Percentiles rank a stretch among this genome's conserved stretches.
Evolutionary conservation across 805 yeast genomes (phyloP).

Genomic region (Nakazawaea ernobii): DNA sequence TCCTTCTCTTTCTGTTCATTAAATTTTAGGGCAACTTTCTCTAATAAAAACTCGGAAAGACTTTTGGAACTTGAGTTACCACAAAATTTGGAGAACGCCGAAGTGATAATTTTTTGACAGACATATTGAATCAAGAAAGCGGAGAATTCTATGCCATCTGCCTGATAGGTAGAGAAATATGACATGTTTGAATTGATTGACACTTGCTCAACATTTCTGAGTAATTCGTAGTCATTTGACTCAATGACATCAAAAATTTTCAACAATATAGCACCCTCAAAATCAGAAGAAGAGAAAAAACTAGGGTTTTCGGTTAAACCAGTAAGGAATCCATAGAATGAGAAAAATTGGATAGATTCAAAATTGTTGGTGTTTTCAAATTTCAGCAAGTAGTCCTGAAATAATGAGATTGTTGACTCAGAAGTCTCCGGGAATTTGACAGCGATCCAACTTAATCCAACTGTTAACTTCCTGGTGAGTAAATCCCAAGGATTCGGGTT

Average conservation of each 20-base stretch:
- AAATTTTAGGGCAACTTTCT: background rate
- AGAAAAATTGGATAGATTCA: conserved; percentile 21
- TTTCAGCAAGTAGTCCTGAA: conserved; percentile 20
- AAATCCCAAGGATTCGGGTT: conserved; percentile 34
- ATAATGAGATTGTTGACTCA: conserved; percentile 14
- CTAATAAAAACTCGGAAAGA: conserved; percentile 2
- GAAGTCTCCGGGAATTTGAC: conserved; percentile 22
- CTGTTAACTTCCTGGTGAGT: conserved; percentile 28
- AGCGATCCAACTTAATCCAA: conserved; percentile 22
- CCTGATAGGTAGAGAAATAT: conserved; percentile 1
- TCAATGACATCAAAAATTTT: background rate
- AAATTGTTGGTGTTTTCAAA: conserved; percentile 5
- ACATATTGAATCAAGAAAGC: background rate
- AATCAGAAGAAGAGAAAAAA: background rate
- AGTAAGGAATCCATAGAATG: conserved; percentile 32
- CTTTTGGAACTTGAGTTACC: background rate
- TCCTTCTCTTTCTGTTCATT: conserved; percentile 6
- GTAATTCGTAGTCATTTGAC: conserved; percentile 43
- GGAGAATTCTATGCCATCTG: conserved; percentile 1
- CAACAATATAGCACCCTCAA: background rate
- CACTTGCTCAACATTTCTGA: conserved; percentile 40
- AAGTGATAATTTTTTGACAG: conserved; percentile 2
- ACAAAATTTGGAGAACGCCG: background rate
- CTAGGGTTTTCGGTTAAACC: conserved; percentile 17
- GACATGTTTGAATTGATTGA: background rate